Percentiles rank a stretch among this genome's conserved stretches.
These are phyloP conservation scores for Russula abietina DNA, from an alignment of 768 basidiomycete species.

Conservation along the genomic window DNA sequence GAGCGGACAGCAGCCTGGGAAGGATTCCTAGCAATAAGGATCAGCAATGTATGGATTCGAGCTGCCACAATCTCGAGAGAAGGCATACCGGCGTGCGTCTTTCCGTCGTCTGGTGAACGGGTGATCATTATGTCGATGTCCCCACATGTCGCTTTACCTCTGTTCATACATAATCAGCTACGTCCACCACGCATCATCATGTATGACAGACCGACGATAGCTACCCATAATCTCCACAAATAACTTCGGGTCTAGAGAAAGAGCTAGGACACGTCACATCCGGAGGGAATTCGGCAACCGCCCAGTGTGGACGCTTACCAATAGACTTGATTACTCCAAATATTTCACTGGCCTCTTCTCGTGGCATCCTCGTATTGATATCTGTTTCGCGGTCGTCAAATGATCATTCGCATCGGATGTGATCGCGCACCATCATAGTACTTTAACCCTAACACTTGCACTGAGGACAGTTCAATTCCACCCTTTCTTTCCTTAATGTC, in stretches of 20 bases:
- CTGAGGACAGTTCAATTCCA: slow-evolving; percentile 53
- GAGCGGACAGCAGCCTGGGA: slow-evolving; percentile 45
- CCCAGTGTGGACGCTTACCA: slow-evolving; percentile 39
- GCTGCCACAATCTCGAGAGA: neutral
- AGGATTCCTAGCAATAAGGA: slow-evolving; percentile 47
- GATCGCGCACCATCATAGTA: slow-evolving; percentile 57
- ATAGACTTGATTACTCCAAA: slow-evolving; percentile 66
- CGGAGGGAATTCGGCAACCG: neutral
- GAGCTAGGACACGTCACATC: slow-evolving; percentile 41
- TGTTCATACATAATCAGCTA: slow-evolving; percentile 29
- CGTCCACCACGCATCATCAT: neutral
- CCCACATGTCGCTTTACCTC: slow-evolving; percentile 77
- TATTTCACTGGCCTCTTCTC: slow-evolving; percentile 68
- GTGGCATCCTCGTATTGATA: slow-evolving; percentile 80
- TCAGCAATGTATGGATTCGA: neutral
- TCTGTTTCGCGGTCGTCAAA: slow-evolving; percentile 36
- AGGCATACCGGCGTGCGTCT: slow-evolving; percentile 61
- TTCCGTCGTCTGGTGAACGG: slow-evolving; percentile 63
- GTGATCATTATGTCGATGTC: slow-evolving; percentile 91
- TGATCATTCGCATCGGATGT: neutral
- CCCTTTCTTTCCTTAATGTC: slow-evolving; percentile 58
- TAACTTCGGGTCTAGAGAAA: slow-evolving; percentile 61
- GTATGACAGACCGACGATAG: slow-evolving; percentile 54
- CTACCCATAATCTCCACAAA: slow-evolving; percentile 89
- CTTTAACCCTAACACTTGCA: slow-evolving; percentile 60